phyloP scores from a whole-genome alignment of 208 protist genomes.

The Leishmania guyanensis region DNA sequence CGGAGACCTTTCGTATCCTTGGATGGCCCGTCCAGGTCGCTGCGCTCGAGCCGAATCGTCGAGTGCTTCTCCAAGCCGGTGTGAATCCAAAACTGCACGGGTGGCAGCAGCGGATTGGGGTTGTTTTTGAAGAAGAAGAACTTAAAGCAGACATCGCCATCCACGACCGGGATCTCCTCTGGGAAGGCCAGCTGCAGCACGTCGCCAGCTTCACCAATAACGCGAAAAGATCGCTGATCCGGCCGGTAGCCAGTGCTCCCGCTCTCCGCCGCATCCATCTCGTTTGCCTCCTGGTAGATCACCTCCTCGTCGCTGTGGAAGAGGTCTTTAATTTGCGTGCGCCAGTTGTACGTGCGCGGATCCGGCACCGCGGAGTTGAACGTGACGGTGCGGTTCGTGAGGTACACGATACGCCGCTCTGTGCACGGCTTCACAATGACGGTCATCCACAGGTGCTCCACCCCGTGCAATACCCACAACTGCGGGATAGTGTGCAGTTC shows the following conservation, averaged over 20 bases:
- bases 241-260: constrained; percentile 26
- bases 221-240: constrained; percentile 25
- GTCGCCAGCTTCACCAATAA: constrained; percentile 17
- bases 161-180: constrained; percentile 49
- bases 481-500: constrained; percentile 56
- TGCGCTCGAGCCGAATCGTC: constrained; percentile 30
- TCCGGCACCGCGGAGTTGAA: constrained; percentile 58
- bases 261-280: constrained; percentile 39
- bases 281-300: constrained; percentile 52
- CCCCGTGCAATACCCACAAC: constrained; percentile 47
- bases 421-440: constrained; percentile 63
- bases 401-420: constrained; percentile 60
- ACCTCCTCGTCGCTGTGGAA: constrained; percentile 59
- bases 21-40: constrained; percentile 67
- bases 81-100: constrained; percentile 82
- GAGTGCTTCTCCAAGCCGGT: constrained; percentile 53
- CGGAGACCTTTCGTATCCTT: constrained; percentile 71
- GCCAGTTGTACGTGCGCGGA: constrained; percentile 50
- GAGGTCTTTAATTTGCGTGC: constrained; percentile 57
- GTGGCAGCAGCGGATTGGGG: constrained; percentile 61
- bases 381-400: constrained; percentile 52
- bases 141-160: constrained; percentile 67
- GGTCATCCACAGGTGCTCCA: constrained; percentile 71
- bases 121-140: constrained; percentile 75
- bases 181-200: constrained; percentile 43